Conservation (phyloP, 257 asterid species). For the Solanum sitiens region DNA sequence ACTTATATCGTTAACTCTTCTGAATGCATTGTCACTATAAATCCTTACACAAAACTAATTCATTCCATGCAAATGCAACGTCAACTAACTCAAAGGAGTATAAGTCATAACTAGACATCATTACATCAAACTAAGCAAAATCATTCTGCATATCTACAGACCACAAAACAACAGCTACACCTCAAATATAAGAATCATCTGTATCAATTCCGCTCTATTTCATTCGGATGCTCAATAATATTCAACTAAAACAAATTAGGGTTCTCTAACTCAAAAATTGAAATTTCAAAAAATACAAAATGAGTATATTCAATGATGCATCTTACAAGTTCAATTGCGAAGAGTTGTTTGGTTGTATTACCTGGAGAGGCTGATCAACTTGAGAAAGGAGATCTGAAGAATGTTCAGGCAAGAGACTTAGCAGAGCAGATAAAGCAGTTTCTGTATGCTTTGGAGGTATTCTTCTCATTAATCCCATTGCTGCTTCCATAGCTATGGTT, state of each 20-base stretch:
- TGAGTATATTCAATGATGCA: neutral
- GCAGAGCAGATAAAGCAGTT: constrained; percentile 71
- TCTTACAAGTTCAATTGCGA: neutral
- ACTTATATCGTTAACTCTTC: neutral
- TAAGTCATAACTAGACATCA: neutral
- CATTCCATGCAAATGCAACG: neutral
- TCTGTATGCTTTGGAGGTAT: constrained; percentile 87
- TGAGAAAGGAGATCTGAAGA: constrained; percentile 97
- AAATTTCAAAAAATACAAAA: neutral
- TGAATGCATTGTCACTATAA: neutral
- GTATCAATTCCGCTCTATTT: neutral
- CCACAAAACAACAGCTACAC: neutral
- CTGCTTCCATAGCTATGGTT: constrained; percentile 56
- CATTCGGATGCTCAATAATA: neutral
- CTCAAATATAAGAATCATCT: neutral
- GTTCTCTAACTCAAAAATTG: neutral
- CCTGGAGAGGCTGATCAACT: constrained; percentile 98
- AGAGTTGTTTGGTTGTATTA: neutral
- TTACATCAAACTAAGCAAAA: neutral
- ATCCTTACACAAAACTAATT: neutral
- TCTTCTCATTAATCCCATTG: constrained; percentile 97
- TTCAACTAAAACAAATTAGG: neutral
- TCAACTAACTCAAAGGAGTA: neutral
- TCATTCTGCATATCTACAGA: neutral
- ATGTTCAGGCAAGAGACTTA: constrained; percentile 85